Evolutionary conservation across 2,329 filamentous ascomycete species (phyloP), one percentile per base, ranked within the genome.

Genomic region (Pochonia chlamydosporia): DNA sequence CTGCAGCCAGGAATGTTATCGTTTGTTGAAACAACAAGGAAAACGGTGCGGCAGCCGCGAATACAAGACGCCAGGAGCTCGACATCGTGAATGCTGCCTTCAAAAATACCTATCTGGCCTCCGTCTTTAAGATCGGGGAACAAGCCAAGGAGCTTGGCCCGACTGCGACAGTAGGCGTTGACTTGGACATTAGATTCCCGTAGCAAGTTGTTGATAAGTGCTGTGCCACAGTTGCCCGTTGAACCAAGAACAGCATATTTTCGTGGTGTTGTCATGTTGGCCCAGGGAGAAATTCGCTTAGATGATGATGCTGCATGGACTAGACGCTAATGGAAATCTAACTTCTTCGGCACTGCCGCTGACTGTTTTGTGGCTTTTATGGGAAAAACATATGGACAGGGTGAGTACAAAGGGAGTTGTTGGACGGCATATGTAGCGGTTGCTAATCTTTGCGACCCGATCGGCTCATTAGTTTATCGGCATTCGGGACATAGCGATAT

Each of bases 151-250:
- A 76, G 64, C 52, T 75, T 75, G 8, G 58, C 24, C 14, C 56
- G 50, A 53, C 66, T 67, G 48, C 72, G 73, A 47, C 70, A 72
- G 57, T 70, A 76, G 18, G 67, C 71, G 47, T 70, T 52, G 49
- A 76, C 59, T 3, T 52, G 50, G 28, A 46, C 54, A 8, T 62
- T 30, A 1, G 64, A 59, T 1, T 45, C 44, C 10, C 59, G 43
- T 4, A 74, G 61, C 2, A 76, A 61, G 31, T 59, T 60, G 20
- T 64, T 37, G 28, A 76, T 61, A 23, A 76, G 58, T 3, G 67
- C 63, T 2, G 53, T 59, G 44, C 73, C 73, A 36, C 61, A 66
- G 52, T 71, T 73, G 6, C 73, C 73, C 1, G 71, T 75, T 16
- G 56, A 49, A 5, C 70, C 69, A 1, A 72, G 55, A 11, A 72